These are phyloP conservation scores for Linanthus parryae DNA, from an alignment of 148 eudicot species.

Conservation along the genomic window DNA sequence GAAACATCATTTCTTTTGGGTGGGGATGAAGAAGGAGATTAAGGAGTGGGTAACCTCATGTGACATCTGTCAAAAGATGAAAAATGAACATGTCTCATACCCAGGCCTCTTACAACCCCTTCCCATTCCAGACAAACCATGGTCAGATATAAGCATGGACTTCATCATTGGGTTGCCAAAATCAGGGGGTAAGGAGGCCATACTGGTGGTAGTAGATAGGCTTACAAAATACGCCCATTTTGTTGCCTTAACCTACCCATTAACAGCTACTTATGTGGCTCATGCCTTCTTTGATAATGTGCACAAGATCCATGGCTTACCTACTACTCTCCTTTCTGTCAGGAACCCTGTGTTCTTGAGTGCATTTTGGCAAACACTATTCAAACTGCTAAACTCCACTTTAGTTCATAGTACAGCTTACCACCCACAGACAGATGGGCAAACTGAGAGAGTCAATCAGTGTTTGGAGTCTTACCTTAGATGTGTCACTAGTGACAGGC, in stretches of 20 bases:
- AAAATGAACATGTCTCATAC: too few relatives aligned
- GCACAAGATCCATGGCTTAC: conserved; percentile 9
- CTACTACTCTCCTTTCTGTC: neutral
- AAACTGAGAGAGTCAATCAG: conserved; percentile 2
- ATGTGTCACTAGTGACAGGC: neutral
- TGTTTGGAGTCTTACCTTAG: conserved; percentile 3
- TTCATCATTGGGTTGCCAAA: neutral
- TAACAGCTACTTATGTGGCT: neutral
- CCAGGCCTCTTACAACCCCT: neutral
- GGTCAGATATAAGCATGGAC: neutral
- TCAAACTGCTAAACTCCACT: neutral
- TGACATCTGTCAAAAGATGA: too few relatives aligned
- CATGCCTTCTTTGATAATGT: neutral
- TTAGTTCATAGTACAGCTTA: conserved; percentile 1
- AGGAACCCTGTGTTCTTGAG: neutral
- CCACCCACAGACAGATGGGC: conserved; percentile 14
- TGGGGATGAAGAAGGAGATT: too few relatives aligned
- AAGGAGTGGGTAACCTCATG: too few relatives aligned
- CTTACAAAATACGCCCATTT: neutral
- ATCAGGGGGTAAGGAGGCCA: neutral
- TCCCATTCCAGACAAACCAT: neutral
- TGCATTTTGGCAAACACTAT: conserved; percentile 6
- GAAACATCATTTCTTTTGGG: too few relatives aligned
- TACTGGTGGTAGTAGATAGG: neutral
- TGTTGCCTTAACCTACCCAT: neutral